Conservation (phyloP, 2,329 filamentous ascomycete genomes). For the Hortaea werneckii region DNA sequence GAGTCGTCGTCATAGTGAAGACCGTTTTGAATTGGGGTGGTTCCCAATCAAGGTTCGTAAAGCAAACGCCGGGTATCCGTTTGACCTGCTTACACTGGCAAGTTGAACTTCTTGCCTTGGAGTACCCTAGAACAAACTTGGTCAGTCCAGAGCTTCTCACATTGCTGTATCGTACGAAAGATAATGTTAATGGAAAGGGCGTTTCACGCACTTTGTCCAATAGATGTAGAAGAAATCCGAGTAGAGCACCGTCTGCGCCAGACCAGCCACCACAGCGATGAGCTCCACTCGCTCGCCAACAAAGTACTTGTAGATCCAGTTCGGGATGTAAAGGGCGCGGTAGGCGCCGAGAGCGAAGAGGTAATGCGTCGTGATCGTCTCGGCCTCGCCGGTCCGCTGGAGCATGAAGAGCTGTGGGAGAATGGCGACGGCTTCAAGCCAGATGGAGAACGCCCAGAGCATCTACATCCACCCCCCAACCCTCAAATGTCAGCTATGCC, state of each 20-base stretch:
- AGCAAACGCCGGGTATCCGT: too few species aligned
- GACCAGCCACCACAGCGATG: conserved; percentile 78
- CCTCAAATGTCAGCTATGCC: neutral
- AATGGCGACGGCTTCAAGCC: conserved; percentile 94
- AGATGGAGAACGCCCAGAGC: conserved; percentile 95
- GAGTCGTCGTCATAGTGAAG: too few species aligned
- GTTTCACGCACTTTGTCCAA: conserved; percentile 70
- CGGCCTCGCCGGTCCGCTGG: conserved; percentile 91
- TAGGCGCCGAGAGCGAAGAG: conserved; percentile 88
- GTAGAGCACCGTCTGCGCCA: conserved; percentile 90
- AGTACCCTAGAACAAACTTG: conserved; percentile 31
- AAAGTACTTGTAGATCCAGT: conserved; percentile 91
- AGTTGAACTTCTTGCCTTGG: conserved; percentile 45
- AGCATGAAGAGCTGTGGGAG: conserved; percentile 97
- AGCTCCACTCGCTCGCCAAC: conserved; percentile 64
- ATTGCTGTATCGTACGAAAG: neutral
- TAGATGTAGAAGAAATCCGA: conserved; percentile 99
- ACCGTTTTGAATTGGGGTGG: too few species aligned
- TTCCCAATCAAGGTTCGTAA: too few species aligned
- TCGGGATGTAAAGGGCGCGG: conserved; percentile 91
- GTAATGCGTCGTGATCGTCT: conserved; percentile 99
- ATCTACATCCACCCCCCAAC: conserved; percentile 45
- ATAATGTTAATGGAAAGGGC: neutral
- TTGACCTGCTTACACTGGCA: conserved; percentile 34
- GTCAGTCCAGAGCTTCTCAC: neutral